These are phyloP conservation scores for Carpinus viminea DNA, from an alignment of 306 rosid genomes.

Conservation along the genomic window DNA sequence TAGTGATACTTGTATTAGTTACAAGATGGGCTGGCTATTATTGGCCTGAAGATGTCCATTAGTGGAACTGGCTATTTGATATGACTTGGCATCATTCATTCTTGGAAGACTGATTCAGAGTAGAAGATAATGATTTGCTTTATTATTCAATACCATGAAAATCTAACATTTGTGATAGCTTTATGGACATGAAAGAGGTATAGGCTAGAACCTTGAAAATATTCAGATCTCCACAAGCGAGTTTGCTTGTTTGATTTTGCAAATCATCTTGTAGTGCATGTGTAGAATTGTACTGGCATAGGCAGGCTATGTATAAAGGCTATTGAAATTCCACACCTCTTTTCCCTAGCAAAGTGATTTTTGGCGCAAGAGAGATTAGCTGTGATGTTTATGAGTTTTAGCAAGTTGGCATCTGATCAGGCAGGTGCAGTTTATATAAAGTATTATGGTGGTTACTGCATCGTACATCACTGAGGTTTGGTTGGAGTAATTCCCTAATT, in stretches of 20 bases:
- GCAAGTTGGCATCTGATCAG: not conserved
- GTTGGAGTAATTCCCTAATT: not conserved
- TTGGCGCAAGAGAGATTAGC: not conserved
- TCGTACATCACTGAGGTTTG: not conserved
- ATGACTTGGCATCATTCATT: not conserved
- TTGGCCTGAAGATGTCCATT: not conserved
- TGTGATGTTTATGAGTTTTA: not conserved
- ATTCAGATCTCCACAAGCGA: not conserved
- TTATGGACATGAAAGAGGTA: not conserved
- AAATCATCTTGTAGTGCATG: not conserved
- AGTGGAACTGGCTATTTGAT: not conserved
- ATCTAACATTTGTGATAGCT: not conserved
- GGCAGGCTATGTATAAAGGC: slow-evolving; percentile 1
- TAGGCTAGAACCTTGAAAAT: not conserved
- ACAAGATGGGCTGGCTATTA: not conserved
- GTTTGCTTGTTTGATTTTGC: not conserved
- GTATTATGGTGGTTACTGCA: not conserved
- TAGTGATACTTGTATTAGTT: not conserved
- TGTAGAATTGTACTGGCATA: not conserved
- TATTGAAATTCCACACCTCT: not conserved
- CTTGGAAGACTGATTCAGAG: not conserved
- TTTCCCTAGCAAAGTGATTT: not conserved
- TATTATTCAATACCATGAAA: not conserved
- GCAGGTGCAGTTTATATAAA: not conserved
- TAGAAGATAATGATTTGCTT: not conserved